Conservation (phyloP, 2,329 filamentous ascomycete species). For the Claviceps sp. region DNA sequence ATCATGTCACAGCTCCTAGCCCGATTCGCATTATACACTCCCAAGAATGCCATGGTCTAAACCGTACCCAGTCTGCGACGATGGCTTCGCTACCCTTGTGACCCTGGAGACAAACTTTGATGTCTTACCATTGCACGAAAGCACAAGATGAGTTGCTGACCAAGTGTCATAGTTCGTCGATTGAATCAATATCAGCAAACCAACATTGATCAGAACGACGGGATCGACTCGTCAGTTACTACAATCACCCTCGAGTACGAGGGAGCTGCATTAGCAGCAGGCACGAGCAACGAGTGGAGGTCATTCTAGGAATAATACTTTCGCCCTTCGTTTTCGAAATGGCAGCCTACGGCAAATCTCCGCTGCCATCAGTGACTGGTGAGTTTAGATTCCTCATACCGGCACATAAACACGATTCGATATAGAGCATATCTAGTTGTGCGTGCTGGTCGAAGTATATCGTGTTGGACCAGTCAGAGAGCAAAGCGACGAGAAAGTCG, state of each 20-base stretch:
- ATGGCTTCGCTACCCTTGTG: not conserved
- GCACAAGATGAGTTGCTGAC: not conserved
- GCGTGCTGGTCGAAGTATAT: not conserved
- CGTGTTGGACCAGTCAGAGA: not conserved
- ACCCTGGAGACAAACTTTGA: not conserved
- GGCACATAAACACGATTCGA: not conserved
- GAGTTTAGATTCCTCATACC: conserved; percentile 29
- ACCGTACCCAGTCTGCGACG: not conserved
- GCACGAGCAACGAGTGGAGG: conserved; percentile 35
- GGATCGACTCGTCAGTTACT: conserved; percentile 43
- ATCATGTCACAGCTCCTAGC: conserved; percentile 2
- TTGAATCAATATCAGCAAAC: conserved; percentile 38
- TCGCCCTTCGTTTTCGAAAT: conserved; percentile 27
- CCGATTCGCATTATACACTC: not conserved
- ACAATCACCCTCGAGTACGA: conserved; percentile 39
- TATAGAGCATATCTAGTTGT: not conserved
- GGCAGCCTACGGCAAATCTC: conserved; percentile 58
- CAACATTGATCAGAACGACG: conserved; percentile 41
- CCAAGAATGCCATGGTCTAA: not conserved
- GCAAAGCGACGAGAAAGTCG: not conserved
- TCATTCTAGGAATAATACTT: conserved; percentile 41
- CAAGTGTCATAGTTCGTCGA: conserved; percentile 23
- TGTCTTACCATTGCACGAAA: not conserved
- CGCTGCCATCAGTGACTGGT: conserved; percentile 71
- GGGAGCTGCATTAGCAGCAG: conserved; percentile 27